Percentiles rank a stretch among this genome's conserved stretches.
These are phyloP conservation scores for Acer campestre DNA, from an alignment of 345 rosid genomes.

Conservation along the genomic window DNA sequence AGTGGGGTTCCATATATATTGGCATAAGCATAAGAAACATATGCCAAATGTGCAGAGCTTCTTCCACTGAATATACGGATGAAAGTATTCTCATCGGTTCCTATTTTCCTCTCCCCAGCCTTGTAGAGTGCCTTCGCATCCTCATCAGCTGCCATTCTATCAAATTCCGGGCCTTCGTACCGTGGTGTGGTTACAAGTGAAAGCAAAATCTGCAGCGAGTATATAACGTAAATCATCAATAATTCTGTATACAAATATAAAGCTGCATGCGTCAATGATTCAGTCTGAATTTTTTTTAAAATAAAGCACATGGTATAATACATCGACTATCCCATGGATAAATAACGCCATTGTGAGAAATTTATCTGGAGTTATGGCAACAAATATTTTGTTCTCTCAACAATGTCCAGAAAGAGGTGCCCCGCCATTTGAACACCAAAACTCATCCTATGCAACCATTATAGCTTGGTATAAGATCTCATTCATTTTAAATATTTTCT, in stretches of 20 bases:
- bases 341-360: not conserved
- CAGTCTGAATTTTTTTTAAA: not conserved
- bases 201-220: constrained; percentile 53
- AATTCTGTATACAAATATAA: not conserved
- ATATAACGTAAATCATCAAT: constrained; percentile 10
- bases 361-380: not conserved
- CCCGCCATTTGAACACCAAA: not conserved
- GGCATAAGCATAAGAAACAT: constrained; percentile 44
- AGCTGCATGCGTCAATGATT: not conserved
- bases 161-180: constrained; percentile 55
- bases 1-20: constrained; percentile 49
- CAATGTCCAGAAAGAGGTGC: not conserved
- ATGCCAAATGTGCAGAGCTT: constrained; percentile 65
- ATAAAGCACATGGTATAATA: not conserved
- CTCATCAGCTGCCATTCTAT: constrained; percentile 35
- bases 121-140: constrained; percentile 65
- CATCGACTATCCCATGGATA: not conserved
- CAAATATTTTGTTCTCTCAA: not conserved
- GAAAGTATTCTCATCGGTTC: constrained; percentile 76
- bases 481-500: not conserved
- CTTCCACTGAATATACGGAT: constrained; percentile 54
- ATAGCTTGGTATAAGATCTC: not conserved
- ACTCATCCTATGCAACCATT: not conserved
- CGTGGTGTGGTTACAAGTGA: constrained; percentile 48
- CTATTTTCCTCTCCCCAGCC: constrained; percentile 67